These are phyloP conservation scores for Candida glucosophila DNA, from an alignment of 1,139 yeast species.

Conservation along the genomic window DNA sequence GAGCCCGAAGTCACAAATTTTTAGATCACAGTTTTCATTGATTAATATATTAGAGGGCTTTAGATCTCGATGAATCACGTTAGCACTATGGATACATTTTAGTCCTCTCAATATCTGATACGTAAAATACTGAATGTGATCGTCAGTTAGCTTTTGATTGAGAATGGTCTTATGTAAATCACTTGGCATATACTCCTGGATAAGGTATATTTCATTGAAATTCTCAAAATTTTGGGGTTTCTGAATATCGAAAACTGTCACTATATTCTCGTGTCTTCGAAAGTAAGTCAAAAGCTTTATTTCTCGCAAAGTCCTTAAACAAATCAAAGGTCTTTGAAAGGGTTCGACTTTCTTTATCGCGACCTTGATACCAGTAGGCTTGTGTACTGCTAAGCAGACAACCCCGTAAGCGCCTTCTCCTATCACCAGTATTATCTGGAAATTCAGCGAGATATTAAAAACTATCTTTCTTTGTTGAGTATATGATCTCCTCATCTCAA, in stretches of 20 bases:
- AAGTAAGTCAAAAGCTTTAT: constrained; percentile 27
- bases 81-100: constrained; percentile 55
- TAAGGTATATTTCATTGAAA: constrained; percentile 60
- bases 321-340: constrained; percentile 26
- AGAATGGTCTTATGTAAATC: constrained; percentile 54
- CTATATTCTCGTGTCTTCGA: constrained; percentile 32
- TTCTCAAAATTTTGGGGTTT: constrained; percentile 22
- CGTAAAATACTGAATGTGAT: constrained; percentile 60
- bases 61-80: constrained; percentile 32
- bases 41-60: constrained; percentile 31
- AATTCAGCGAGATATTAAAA: constrained; percentile 22
- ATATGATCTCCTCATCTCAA: constrained; percentile 1
- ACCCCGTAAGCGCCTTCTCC: constrained; percentile 42
- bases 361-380: constrained; percentile 28
- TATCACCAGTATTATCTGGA: constrained; percentile 34
- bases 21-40: constrained; percentile 29
- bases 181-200: constrained; percentile 67
- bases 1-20: constrained; percentile 50
- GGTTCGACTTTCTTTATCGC: constrained; percentile 39
- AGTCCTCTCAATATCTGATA: constrained; percentile 59
- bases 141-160: constrained; percentile 46
- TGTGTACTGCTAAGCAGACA: constrained; percentile 33
- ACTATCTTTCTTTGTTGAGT: constrained; percentile 12
- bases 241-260: constrained; percentile 31
- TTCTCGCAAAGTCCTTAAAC: constrained; percentile 36